Percentiles rank a stretch among this genome's conserved stretches.
Evolutionary conservation across 345 rosid genomes (phyloP).

Genomic region (Camelina sativa): DNA sequence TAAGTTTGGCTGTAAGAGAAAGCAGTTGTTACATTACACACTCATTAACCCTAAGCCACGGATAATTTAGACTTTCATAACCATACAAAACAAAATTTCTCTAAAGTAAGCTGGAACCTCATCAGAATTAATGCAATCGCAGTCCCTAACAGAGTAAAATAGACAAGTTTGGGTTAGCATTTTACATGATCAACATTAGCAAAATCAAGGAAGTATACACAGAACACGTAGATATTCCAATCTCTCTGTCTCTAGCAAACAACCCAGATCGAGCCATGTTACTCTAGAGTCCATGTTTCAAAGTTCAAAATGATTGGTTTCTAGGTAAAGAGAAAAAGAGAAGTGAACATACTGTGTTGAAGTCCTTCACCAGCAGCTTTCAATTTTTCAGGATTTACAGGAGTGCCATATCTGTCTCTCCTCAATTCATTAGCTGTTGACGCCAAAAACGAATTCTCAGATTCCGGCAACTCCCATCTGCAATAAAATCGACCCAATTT

Average conservation of each 20-base stretch:
- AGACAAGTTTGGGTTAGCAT: no score
- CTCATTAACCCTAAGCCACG: no score
- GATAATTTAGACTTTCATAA: no score
- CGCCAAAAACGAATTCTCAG: constrained; percentile 55
- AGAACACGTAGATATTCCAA: not conserved
- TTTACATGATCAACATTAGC: not conserved
- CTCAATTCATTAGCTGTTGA: constrained; percentile 86
- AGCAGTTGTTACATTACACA: no score
- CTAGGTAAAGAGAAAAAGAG: not conserved
- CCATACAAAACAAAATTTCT: no score
- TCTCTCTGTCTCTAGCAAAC: no score
- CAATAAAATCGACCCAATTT: constrained; percentile 17
- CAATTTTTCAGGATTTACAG: constrained; percentile 68
- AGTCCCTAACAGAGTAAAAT: no score
- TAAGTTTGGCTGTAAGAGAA: no score
- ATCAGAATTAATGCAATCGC: no score
- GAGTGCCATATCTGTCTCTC: constrained; percentile 55
- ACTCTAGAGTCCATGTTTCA: not conserved
- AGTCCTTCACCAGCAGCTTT: constrained; percentile 94
- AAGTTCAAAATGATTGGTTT: not conserved
- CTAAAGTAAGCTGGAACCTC: no score
- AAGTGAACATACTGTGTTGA: constrained; percentile 53
- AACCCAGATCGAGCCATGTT: not conserved
- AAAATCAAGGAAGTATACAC: constrained; percentile 1
- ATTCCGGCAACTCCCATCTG: constrained; percentile 78